These are phyloP conservation scores for Boletus huronensis DNA, from an alignment of 768 basidiomycete species.

Conservation along the genomic window DNA sequence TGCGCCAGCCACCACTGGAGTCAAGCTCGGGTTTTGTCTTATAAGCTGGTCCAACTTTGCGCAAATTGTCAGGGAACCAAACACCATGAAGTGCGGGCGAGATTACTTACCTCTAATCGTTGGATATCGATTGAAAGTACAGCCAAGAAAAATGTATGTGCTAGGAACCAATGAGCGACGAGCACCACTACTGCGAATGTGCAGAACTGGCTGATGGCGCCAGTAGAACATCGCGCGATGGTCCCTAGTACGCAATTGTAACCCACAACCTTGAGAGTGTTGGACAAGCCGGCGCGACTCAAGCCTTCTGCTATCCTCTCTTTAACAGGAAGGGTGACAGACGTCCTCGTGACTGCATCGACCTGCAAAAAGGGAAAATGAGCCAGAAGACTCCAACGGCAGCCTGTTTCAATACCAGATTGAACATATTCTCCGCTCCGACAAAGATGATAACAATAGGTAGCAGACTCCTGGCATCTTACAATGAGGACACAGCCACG, in stretches of 20 bases:
- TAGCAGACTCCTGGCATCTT: conserved; percentile 64
- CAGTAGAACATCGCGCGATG: conserved; percentile 69
- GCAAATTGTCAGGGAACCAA: conserved; percentile 11
- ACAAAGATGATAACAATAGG: conserved; percentile 94
- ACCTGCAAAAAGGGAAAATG: conserved; percentile 48
- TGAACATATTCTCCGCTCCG: conserved; percentile 97
- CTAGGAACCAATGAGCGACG: conserved; percentile 95
- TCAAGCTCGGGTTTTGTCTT: conserved; percentile 60
- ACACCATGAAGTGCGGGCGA: not conserved
- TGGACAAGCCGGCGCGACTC: conserved; percentile 84
- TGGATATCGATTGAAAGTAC: conserved; percentile 96
- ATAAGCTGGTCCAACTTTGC: conserved; percentile 80
- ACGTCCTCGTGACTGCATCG: conserved; percentile 79
- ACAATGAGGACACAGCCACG: conserved; percentile 5
- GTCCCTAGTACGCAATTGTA: conserved; percentile 80
- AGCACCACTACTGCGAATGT: conserved; percentile 91
- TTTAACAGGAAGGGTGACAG: conserved; percentile 84
- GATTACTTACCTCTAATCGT: conserved; percentile 65
- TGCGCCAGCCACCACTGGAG: conserved; percentile 38
- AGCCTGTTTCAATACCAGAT: conserved; percentile 56
- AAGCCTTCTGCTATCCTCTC: conserved; percentile 90
- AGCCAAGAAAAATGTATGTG: conserved; percentile 93
- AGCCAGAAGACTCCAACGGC: conserved; percentile 14
- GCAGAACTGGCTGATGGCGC: conserved; percentile 90
- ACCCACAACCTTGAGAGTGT: conserved; percentile 86